These are phyloP conservation scores for Boletus vinaceobasis DNA, from an alignment of 768 basidiomycete species.

Conservation along the genomic window DNA sequence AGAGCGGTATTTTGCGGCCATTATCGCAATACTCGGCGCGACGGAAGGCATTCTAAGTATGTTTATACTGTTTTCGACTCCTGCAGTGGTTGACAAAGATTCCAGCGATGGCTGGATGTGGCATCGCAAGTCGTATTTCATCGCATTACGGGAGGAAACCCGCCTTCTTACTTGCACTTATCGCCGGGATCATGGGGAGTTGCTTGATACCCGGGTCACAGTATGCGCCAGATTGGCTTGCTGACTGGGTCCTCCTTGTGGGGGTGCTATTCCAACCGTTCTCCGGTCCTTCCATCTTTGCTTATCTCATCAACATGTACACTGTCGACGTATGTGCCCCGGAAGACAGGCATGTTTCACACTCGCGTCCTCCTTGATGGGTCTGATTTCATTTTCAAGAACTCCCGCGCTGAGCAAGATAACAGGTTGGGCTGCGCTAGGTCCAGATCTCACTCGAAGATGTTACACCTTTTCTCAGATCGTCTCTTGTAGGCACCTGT, in stretches of 20 bases:
- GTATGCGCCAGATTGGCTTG: constrained; percentile 10
- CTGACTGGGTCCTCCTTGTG: constrained; percentile 15
- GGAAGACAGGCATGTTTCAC: constrained; percentile 21
- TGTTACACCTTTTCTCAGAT: background rate
- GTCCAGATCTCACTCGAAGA: constrained; percentile 6
- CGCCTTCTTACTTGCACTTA: constrained; percentile 12
- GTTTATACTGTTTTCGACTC: background rate
- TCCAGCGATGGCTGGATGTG: constrained; percentile 25
- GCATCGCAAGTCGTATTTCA: constrained; percentile 21
- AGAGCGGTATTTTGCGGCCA: constrained; percentile 19
- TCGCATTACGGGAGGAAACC: constrained; percentile 28
- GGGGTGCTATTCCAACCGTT: constrained; percentile 18
- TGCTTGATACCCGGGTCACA: constrained; percentile 18
- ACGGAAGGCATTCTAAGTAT: constrained; percentile 20
- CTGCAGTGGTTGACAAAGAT: background rate
- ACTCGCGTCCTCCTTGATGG: background rate
- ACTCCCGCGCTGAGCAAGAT: constrained; percentile 25
- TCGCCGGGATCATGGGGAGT: constrained; percentile 3
- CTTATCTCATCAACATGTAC: constrained; percentile 22
- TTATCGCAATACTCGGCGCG: constrained; percentile 13
- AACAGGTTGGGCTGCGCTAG: constrained; percentile 29
- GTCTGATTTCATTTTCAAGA: constrained; percentile 16
- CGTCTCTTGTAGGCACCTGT: constrained; percentile 16
- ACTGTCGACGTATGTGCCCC: constrained; percentile 25
- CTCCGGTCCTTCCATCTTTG: constrained; percentile 17